Base-by-base conservation (phyloP, 768 basidiomycete species). In the Boletus huronensis region DNA sequence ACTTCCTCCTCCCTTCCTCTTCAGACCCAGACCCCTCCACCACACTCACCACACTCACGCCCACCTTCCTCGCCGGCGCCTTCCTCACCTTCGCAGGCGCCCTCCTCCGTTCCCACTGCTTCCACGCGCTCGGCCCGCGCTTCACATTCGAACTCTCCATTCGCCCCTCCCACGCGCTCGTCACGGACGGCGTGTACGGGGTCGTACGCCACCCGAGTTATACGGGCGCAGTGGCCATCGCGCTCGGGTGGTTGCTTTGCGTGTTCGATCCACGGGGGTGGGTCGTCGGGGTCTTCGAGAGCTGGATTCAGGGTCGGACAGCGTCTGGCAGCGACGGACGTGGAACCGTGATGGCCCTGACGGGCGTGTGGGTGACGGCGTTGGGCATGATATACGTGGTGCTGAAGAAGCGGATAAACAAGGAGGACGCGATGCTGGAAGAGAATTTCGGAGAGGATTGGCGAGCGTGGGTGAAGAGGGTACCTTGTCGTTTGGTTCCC, bases 131-230 rank as follows among this genome's bases (percentile, higher is more conserved):
- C 41, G 70, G 70, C 9, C 1, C 26, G 0, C 35, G n/a, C 36
- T 70, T 69, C 34, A 71, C 64, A 3, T 65, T 66, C n/a, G 62
- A 71, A 8, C 60, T 71, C 14, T 48, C 56, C 31, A 56, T 69
- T 44, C 61, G 54, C 3, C 52, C 52, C 7, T 13, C 52, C 1
- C 68, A 64, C n/a, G 28, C 44, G 34, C 64, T 73, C 49, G 55
- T 73, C 28, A 71, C 65, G 4, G 7, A 41, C 0, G 69, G 68
- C 1, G 58, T 51, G 19, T 72, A 73, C 54, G 8, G 56, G 10
- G 13, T 64, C 48, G 65, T 73, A 4, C 64, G 72, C 1, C 72
- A 73, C 54, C 72, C 72, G 6, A 63, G 63, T 19, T 72, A 73
- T 39, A 60, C 59, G 1, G 70, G 51, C 3, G 6, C 1, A 0